Conservation (phyloP, 108 stramenopile genomes). For the Cyclostephanos invisitatus region DNA sequence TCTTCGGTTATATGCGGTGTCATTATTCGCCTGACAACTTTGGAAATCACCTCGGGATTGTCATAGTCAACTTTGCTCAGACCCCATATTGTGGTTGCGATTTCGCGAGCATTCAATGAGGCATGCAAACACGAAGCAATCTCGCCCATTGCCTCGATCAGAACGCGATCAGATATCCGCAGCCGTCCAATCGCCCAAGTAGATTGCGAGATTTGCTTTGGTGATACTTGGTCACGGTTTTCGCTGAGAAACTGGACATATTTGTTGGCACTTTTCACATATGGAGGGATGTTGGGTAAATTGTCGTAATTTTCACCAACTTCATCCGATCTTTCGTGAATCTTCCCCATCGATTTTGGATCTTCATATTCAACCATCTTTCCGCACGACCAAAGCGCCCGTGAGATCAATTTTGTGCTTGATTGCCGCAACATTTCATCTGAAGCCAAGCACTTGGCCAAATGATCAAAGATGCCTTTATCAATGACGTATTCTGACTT, state of each 20-base stretch:
- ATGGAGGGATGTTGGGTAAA: conserved; percentile 46
- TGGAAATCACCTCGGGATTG: conserved; percentile 24
- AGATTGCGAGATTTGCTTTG: conserved; percentile 62
- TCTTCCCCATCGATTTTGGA: conserved; percentile 6
- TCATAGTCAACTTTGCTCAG: conserved; percentile 54
- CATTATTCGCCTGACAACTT: conserved; percentile 39
- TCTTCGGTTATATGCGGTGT: conserved; percentile 7
- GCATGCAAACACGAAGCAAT: conserved; percentile 18
- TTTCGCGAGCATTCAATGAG: conserved; percentile 53
- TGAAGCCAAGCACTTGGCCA: conserved; percentile 44
- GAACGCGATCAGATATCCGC: conserved; percentile 31
- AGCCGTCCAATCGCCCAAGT: conserved; percentile 70
- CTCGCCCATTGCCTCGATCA: conserved; percentile 26
- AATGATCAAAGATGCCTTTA: conserved; percentile 74
- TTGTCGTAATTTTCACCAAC: conserved; percentile 7
- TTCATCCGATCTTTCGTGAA: conserved; percentile 1
- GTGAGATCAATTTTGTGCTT: conserved; percentile 52
- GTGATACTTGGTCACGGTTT: conserved; percentile 47
- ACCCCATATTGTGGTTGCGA: conserved; percentile 69
- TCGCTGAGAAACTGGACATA: conserved; percentile 40
- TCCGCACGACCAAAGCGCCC: conserved; percentile 74
- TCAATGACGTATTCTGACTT: conserved; percentile 63
- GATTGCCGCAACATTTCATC: conserved; percentile 38
- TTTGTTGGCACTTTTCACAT: conserved; percentile 39
- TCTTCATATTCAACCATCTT: conserved; percentile 59